Conservation (phyloP, 2,329 filamentous ascomycete species). For the Talaromyces sp. region DNA sequence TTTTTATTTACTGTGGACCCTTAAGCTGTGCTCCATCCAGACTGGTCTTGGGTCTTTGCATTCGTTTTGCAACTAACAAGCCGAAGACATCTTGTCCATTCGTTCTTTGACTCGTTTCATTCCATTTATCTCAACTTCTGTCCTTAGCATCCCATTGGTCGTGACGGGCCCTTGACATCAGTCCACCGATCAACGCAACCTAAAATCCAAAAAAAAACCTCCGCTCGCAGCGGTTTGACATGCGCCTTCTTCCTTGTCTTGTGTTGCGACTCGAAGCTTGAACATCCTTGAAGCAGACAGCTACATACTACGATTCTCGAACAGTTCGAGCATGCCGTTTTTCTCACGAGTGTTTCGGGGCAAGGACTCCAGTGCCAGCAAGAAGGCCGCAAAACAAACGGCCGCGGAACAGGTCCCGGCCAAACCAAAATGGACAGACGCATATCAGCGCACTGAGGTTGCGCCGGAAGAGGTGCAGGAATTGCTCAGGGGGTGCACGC, state of each 20-base stretch:
- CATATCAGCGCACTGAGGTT: constrained; percentile 75
- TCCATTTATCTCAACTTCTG: background rate
- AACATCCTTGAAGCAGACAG: background rate
- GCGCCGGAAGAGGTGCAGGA: constrained; percentile 89
- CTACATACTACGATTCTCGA: background rate
- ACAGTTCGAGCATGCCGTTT: constrained; percentile 46
- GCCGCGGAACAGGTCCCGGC: constrained; percentile 50
- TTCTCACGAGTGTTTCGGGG: constrained; percentile 64
- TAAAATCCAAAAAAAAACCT: background rate
- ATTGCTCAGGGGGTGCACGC: constrained; percentile 74
- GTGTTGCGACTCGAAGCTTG: background rate
- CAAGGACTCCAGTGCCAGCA: constrained; percentile 64
- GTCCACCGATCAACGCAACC: background rate
- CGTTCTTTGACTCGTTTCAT: background rate
- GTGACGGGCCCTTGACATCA: constrained; percentile 12
- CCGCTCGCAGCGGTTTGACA: constrained; percentile 1
- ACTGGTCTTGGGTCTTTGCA: background rate
- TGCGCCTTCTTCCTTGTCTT: background rate
- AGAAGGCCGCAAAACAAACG: constrained; percentile 52
- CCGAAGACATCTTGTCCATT: background rate
- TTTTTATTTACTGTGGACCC: background rate
- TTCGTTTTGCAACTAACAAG: background rate
- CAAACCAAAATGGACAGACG: constrained; percentile 80
- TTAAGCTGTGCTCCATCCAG: background rate
- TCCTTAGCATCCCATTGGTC: background rate